phyloP scores from a whole-genome alignment of 2,329 filamentous ascomycete species.

The Aspergillus amoenus region DNA sequence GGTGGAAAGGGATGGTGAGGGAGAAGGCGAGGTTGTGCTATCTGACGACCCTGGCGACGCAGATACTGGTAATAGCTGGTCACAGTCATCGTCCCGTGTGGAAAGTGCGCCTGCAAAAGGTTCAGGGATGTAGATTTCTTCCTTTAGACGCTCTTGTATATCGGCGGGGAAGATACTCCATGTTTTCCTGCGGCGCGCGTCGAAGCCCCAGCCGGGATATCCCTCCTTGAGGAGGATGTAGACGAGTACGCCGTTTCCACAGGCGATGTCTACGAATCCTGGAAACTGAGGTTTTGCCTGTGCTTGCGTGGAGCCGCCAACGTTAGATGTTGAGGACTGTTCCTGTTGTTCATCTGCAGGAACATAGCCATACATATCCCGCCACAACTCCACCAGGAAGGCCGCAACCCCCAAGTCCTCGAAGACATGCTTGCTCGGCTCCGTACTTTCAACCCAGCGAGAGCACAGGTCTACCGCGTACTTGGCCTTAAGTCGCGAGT shows the following conservation, averaged over 20 bases:
- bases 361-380: constrained; percentile 67
- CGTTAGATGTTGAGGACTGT: neutral
- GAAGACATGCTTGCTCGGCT: constrained; percentile 89
- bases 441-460: constrained; percentile 83
- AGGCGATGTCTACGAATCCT: constrained; percentile 94
- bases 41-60: neutral
- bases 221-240: constrained; percentile 79
- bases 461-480: constrained; percentile 71
- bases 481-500: constrained; percentile 72
- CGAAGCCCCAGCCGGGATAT: constrained; percentile 85
- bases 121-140: constrained; percentile 61
- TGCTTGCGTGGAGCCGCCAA: neutral
- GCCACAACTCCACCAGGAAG: constrained; percentile 90
- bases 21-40: neutral
- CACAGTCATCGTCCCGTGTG: neutral
- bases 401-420: constrained; percentile 89
- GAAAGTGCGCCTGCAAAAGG: constrained; percentile 38
- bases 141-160: constrained; percentile 53
- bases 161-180: constrained; percentile 69
- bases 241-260: constrained; percentile 88
- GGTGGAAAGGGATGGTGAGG: constrained; percentile 56
- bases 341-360: constrained; percentile 20
- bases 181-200: constrained; percentile 80
- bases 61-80: neutral
- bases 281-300: constrained; percentile 56